Percentiles rank a stretch among this genome's conserved stretches.
Conservation (phyloP, 2,329 filamentous ascomycete species). For the Ophiocordyceps sinensis region DNA sequence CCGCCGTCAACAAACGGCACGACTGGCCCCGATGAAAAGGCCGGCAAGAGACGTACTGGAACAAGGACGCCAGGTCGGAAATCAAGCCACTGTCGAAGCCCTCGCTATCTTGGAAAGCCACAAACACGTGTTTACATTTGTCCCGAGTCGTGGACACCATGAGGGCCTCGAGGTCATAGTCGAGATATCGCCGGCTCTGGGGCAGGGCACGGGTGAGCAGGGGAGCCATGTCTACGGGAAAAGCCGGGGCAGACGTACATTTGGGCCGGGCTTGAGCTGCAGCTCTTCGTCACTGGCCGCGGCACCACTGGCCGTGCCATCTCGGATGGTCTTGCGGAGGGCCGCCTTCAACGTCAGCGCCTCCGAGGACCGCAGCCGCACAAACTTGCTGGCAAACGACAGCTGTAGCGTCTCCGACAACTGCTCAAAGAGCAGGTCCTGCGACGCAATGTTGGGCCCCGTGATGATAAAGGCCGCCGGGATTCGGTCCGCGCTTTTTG, state of each 20-base stretch:
- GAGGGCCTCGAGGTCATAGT: slow-evolving; percentile 66
- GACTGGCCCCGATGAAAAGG: neutral
- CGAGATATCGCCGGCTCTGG: slow-evolving; percentile 51
- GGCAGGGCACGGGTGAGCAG: neutral
- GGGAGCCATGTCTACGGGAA: no score
- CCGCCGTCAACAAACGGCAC: slow-evolving; percentile 13
- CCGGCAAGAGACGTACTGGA: slow-evolving; percentile 35
- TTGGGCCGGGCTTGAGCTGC: slow-evolving; percentile 28
- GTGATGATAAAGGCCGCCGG: slow-evolving; percentile 61
- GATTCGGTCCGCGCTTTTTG: slow-evolving; percentile 31
- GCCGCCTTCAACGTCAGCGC: slow-evolving; percentile 59
- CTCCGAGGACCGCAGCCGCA: slow-evolving; percentile 55
- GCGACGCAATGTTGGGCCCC: slow-evolving; percentile 64
- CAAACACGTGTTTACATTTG: slow-evolving; percentile 43
- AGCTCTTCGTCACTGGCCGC: slow-evolving; percentile 46
- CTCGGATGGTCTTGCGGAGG: slow-evolving; percentile 59
- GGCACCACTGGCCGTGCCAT: slow-evolving; percentile 32
- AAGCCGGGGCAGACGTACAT: slow-evolving; percentile 23
- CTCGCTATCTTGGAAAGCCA: slow-evolving; percentile 71
- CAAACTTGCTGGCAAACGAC: slow-evolving; percentile 38
- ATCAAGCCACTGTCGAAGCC: slow-evolving; percentile 63
- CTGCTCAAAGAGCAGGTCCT: slow-evolving; percentile 60
- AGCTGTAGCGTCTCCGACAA: slow-evolving; percentile 41
- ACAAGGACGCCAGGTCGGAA: slow-evolving; percentile 53
- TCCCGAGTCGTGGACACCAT: slow-evolving; percentile 42